A percentile compares a stretch with the other conserved stretches of the same genome.
Conservation (phyloP, 345 rosid genomes). For the Anastatica hierochuntica region DNA sequence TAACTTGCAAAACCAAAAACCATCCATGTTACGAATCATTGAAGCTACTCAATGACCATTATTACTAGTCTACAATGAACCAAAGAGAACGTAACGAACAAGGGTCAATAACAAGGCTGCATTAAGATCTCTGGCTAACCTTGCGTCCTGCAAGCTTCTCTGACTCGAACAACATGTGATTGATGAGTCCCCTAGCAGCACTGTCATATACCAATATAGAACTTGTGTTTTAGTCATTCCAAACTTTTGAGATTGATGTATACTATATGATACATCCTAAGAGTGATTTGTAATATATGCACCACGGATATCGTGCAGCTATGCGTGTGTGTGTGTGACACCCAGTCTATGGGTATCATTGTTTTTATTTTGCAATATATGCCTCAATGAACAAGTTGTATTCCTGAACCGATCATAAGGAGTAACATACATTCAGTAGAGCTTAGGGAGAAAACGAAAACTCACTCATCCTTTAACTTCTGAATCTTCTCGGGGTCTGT, state of each 20-base stretch:
- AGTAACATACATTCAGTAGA: constrained; percentile 6
- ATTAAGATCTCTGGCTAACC: constrained; percentile 43
- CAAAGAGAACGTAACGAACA: neutral
- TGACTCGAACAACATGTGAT: constrained; percentile 76
- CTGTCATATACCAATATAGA: constrained; percentile 35
- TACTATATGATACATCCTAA: neutral
- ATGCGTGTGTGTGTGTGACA: too few species aligned
- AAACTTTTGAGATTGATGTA: constrained; percentile 1
- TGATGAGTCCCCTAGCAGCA: constrained; percentile 93
- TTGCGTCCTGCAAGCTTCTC: constrained; percentile 74
- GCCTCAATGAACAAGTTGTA: constrained; percentile 2
- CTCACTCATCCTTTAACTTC: constrained; percentile 86
- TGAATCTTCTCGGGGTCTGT: constrained; percentile 85
- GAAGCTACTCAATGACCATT: constrained; percentile 1
- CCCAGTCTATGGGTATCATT: too few species aligned
- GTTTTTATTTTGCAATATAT: too few species aligned
- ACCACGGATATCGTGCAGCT: too few species aligned
- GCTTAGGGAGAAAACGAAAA: constrained; percentile 1
- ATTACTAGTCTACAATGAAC: constrained; percentile 14
- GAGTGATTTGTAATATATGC: too few species aligned
- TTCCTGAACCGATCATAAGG: neutral
- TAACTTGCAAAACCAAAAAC: constrained; percentile 4
- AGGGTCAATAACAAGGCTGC: neutral
- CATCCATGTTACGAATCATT: neutral
- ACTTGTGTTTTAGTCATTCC: neutral